Evolutionary conservation across 345 rosid species (phyloP).

Genomic region (Pistacia vera): DNA sequence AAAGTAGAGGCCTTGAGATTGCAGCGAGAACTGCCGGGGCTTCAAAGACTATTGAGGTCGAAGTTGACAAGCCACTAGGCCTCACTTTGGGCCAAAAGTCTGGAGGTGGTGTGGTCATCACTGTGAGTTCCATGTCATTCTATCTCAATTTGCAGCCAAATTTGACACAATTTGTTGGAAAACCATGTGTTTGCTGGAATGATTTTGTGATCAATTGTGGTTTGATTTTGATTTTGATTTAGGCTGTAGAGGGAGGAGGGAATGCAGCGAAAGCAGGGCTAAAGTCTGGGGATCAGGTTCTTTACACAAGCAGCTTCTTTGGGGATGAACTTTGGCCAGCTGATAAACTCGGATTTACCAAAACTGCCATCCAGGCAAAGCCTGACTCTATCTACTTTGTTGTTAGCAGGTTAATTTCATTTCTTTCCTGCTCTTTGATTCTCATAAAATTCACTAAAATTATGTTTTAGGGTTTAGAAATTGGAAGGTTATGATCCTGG

Average conservation of each 20-base stretch:
- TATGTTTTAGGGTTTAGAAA: no score
- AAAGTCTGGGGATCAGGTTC: constrained; percentile 88
- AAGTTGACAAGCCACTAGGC: constrained; percentile 96
- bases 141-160: neutral
- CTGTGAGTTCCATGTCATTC: constrained; percentile 47
- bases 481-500: neutral
- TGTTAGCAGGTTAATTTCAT: constrained; percentile 64
- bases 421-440: constrained; percentile 6
- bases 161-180: neutral
- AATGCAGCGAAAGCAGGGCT: constrained; percentile 96
- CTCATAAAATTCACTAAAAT: neutral
- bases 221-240: neutral
- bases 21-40: constrained; percentile 74
- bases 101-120: constrained; percentile 90
- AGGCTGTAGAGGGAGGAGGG: constrained; percentile 96
- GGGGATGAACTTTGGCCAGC: constrained; percentile 99
- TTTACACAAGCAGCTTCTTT: constrained; percentile 97
- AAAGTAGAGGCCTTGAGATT: constrained; percentile 49
- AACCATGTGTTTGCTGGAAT: neutral
- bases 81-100: constrained; percentile 87
- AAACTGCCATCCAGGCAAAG: constrained; percentile 97
- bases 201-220: neutral
- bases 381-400: constrained; percentile 96
- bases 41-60: constrained; percentile 80
- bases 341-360: constrained; percentile 93